Conservation (phyloP, 2,329 filamentous ascomycete genomes). For the Stachybotrys echinatus region DNA sequence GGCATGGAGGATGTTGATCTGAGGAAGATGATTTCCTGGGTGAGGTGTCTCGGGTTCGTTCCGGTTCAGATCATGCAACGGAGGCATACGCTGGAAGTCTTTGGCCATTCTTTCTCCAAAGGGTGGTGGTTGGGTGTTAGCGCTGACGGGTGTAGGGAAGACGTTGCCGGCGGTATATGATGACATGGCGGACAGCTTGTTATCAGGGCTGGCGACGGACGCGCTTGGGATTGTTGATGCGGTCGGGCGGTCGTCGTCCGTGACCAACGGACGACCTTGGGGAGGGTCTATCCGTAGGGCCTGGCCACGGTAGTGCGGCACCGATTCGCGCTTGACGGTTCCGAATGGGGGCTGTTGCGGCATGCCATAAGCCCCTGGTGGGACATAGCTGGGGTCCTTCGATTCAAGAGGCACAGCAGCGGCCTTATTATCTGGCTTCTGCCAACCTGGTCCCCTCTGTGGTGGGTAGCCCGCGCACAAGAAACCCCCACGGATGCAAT, state of each 20-base stretch:
- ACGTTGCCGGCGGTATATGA: constrained; percentile 46
- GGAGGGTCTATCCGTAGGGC: constrained; percentile 58
- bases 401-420: constrained; percentile 73
- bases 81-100: constrained; percentile 56
- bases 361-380: constrained; percentile 58
- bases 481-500: constrained; percentile 87
- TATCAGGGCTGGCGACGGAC: constrained; percentile 53
- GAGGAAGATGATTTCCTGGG: constrained; percentile 45
- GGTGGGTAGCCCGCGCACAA: constrained; percentile 87
- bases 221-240: constrained; percentile 55
- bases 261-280: constrained; percentile 48
- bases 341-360: constrained; percentile 39
- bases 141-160: constrained; percentile 60
- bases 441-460: constrained; percentile 65
- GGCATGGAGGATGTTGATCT: constrained; percentile 51
- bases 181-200: constrained; percentile 55
- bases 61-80: constrained; percentile 53
- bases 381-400: constrained; percentile 65
- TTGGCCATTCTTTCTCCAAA: constrained; percentile 47
- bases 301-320: constrained; percentile 57
- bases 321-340: constrained; percentile 47
- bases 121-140: constrained; percentile 37
- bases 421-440: constrained; percentile 68
- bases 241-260: constrained; percentile 55
- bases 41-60: constrained; percentile 51